A percentile compares a stretch with the other conserved stretches of the same genome.
Evolutionary conservation across 306 rosid species (phyloP).

Genomic region (Malus domestica): ASM211411v1 NC_041799.1:14528001-14528500

Average conservation of each 20-base stretch:
- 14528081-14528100: too few species aligned
- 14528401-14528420: not conserved
- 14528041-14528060: too few species aligned
- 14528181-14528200: slow-evolving; percentile 57
- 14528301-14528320: not conserved
- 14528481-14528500: slow-evolving; percentile 40
- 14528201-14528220: slow-evolving; percentile 45
- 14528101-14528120: too few species aligned
- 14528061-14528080: too few species aligned
- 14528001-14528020: too few species aligned
- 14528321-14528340: not conserved
- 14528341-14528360: too few species aligned
- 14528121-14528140: not conserved
- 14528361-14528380: too few species aligned
- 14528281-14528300: slow-evolving; percentile 26
- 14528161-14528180: slow-evolving; percentile 41
- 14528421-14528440: slow-evolving; percentile 42
- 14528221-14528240: slow-evolving; percentile 37
- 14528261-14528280: slow-evolving; percentile 1
- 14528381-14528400: not conserved
- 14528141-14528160: slow-evolving; percentile 19
- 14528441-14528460: slow-evolving; percentile 41
- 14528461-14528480: slow-evolving; percentile 36
- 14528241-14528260: slow-evolving; percentile 24
- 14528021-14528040: too few species aligned